phyloP scores from a whole-genome alignment of 2,329 filamentous ascomycete species.

The Dendrostoma leiphaemia region DNA sequence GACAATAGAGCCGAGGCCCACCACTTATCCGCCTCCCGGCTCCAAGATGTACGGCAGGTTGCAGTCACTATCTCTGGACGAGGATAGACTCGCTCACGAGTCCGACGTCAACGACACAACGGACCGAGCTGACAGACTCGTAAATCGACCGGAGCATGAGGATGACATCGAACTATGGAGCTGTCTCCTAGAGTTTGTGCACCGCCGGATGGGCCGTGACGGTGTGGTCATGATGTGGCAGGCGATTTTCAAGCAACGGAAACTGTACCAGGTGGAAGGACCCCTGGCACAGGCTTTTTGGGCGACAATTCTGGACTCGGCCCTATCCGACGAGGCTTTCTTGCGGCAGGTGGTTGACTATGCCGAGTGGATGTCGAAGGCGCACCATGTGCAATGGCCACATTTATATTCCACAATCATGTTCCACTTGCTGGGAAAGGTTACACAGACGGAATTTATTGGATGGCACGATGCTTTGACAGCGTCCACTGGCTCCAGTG shows the following conservation, averaged over 20 bases:
- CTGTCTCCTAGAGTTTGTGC: constrained; percentile 30
- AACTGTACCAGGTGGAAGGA: constrained; percentile 24
- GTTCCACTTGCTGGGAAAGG: constrained; percentile 39
- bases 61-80: constrained; percentile 24
- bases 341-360: constrained; percentile 36
- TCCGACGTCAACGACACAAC: constrained; percentile 19
- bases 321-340: constrained; percentile 30
- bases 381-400: constrained; percentile 45
- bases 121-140: constrained; percentile 15
- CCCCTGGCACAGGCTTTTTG: constrained; percentile 27
- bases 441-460: constrained; percentile 36
- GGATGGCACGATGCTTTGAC: constrained; percentile 49
- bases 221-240: constrained; percentile 27
- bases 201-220: constrained; percentile 23
- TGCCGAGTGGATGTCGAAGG: constrained; percentile 40
- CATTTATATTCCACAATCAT: constrained; percentile 48
- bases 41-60: constrained; percentile 25
- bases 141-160: constrained; percentile 27
- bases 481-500: too few species aligned
- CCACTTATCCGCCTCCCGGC: constrained; percentile 11
- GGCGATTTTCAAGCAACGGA: constrained; percentile 23
- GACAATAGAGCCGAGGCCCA: neutral
- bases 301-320: constrained; percentile 30
- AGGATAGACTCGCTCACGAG: constrained; percentile 25
- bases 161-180: constrained; percentile 30